phyloP scores from a whole-genome alignment of 1,139 yeast species.

The Taphrina pruni region DNA sequence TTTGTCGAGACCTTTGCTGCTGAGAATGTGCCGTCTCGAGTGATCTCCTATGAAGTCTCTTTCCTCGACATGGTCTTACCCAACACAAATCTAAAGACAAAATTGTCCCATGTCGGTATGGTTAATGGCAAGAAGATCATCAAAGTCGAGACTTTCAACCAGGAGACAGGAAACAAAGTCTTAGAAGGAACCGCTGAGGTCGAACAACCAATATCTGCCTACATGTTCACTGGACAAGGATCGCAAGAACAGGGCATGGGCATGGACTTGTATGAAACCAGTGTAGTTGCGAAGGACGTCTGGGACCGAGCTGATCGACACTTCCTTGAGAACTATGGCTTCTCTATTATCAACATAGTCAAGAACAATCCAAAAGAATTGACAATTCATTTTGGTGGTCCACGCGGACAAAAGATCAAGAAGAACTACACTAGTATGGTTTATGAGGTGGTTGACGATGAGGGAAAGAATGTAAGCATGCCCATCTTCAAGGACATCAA shows the following conservation, averaged over 20 bases:
- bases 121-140: conserved; percentile 97
- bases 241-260: conserved; percentile 99
- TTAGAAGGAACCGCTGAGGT: conserved; percentile 96
- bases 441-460: conserved; percentile 90
- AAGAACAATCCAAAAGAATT: conserved; percentile 93
- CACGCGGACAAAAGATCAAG: conserved; percentile 92
- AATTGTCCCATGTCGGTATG: conserved; percentile 96
- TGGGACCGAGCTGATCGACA: conserved; percentile 98
- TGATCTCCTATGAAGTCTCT: conserved; percentile 87
- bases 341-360: conserved; percentile 94
- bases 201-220: conserved; percentile 95
- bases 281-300: conserved; percentile 89
- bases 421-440: conserved; percentile 96
- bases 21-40: conserved; percentile 92
- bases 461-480: conserved; percentile 84
- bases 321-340: conserved; percentile 91
- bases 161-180: conserved; percentile 76
- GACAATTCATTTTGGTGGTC: conserved; percentile 97
- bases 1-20: conserved; percentile 99
- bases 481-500: conserved; percentile 92
- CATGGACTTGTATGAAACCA: conserved; percentile 92
- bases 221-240: conserved; percentile 99
- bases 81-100: conserved; percentile 84
- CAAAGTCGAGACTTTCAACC: conserved; percentile 86
- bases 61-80: conserved; percentile 98